phyloP scores from a whole-genome alignment of 176 grass and related monocot species.

The Urochloa ruziziensis region DNA sequence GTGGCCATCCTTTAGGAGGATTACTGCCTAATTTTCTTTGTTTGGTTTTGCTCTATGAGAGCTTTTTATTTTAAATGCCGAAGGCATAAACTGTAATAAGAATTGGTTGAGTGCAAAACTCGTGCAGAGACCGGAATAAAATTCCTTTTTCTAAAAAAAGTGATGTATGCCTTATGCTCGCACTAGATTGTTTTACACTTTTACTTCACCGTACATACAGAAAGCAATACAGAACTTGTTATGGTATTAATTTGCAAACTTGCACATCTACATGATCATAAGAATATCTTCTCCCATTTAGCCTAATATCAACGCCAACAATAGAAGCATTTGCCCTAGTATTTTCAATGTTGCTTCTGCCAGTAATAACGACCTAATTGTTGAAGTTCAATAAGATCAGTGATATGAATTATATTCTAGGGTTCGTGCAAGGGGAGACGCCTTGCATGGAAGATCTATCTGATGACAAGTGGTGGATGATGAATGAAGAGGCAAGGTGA shows the following conservation, averaged over 20 bases:
- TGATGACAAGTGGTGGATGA: background rate
- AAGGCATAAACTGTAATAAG: no score
- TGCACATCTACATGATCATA: background rate
- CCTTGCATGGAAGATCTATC: background rate
- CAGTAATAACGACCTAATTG: no score
- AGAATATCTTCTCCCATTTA: background rate
- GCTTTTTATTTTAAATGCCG: no score
- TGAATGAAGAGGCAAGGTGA: no score
- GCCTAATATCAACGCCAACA: background rate
- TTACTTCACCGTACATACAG: background rate
- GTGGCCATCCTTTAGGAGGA: no score
- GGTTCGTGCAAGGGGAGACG: background rate
- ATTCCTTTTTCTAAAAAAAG: no score
- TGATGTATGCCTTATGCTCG: background rate
- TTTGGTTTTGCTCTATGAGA: no score
- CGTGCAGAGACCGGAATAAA: no score
- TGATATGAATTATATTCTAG: background rate
- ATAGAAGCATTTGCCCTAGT: no score
- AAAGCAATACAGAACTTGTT: background rate
- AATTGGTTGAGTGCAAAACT: no score
- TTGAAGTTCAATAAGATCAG: background rate
- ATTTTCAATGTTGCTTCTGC: no score
- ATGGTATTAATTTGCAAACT: background rate
- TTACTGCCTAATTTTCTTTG: no score
- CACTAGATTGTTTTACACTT: background rate